A percentile compares a stretch with the other conserved stretches of the same genome.
These are phyloP conservation scores for Paratinospora sagittata DNA, from an alignment of 164 flowering plant species.

Conservation along the genomic window DNA sequence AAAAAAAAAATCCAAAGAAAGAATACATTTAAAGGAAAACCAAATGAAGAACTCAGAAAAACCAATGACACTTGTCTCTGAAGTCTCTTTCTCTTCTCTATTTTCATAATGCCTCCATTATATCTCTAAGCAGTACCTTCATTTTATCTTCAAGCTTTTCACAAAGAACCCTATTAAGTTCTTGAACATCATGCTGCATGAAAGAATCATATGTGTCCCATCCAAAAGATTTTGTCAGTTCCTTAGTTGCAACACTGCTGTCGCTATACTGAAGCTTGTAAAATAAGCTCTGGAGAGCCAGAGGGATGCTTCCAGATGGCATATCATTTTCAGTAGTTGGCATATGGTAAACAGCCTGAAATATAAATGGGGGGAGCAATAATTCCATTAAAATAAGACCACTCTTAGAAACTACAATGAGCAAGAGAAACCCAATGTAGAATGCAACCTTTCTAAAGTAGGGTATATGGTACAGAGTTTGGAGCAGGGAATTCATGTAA, in stretches of 20 bases:
- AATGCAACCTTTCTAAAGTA: slow-evolving; percentile 75
- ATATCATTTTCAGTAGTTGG: slow-evolving; percentile 93
- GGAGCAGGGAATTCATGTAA: slow-evolving; percentile 92
- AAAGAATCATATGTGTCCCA: slow-evolving; percentile 97
- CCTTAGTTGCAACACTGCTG: slow-evolving; percentile 86
- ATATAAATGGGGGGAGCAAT: no score
- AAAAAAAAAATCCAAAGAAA: no score
- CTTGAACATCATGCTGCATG: slow-evolving; percentile 98
- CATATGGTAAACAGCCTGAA: slow-evolving; percentile 95
- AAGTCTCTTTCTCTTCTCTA: no score
- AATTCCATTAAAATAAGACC: no score
- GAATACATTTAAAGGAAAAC: no score
- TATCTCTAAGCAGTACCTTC: no score
- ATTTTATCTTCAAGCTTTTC: slow-evolving; percentile 93
- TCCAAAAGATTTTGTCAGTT: slow-evolving; percentile 92
- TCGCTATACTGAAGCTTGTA: slow-evolving; percentile 91
- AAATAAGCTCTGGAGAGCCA: slow-evolving; percentile 88
- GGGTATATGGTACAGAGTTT: slow-evolving; percentile 85
- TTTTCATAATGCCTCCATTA: no score
- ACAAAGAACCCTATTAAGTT: slow-evolving; percentile 82
- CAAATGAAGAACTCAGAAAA: no score
- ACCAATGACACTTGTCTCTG: no score
- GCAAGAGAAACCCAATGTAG: no score
- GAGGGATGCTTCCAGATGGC: slow-evolving; percentile 86
- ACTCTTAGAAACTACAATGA: no score